Evolutionary conservation across 768 basidiomycete genomes (phyloP), one percentile per base, ranked within the genome.

Genomic region (Russula foetens): DNA sequence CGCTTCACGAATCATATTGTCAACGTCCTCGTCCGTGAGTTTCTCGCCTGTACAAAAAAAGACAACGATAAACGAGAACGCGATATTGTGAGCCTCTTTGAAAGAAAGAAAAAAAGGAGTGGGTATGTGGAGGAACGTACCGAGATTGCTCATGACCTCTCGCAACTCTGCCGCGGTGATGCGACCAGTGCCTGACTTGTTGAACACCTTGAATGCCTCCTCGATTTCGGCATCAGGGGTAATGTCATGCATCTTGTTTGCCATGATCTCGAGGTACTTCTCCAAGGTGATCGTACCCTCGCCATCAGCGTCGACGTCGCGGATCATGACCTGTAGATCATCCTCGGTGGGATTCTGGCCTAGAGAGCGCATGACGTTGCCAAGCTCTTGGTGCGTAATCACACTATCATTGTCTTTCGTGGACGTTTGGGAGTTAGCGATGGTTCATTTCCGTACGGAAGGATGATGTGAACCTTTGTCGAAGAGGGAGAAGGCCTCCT

Each of bases 401-500:
- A 90, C 92, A 73, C 92, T 92, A 79, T 95, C 92, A 66, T 89
- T 89, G 68, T 94, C 92, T 93, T 69, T 44, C 39, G 33, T 14
- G 11, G 41, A 26, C 38, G 15, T 48, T 31, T 53, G 24, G 48
- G 41, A 52, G 29, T 56, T 21, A 5, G 17, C 21, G 2, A 56
- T 31, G 24, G 46, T 43, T 15, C 44, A 1, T 9, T 19, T 9
- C 26, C 11, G 46, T 14, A 15, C 14, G 15, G 12, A 21, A 12
- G 35, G 54, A 38, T 50, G 43, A 28, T 3, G 74, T 79, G 59
- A 62, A 92, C 93, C 90, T 75, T 94, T 95, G 79, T 97, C 93
- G 74, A 98, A 98, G 21, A 98, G 82, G 60, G 94, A 93, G 78
- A 98, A 98, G 53, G 95, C 95, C 79, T 98, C 95, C 82, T 96